Base-by-base conservation (phyloP, 768 basidiomycete species). In the Megacollybia marginata region DNA sequence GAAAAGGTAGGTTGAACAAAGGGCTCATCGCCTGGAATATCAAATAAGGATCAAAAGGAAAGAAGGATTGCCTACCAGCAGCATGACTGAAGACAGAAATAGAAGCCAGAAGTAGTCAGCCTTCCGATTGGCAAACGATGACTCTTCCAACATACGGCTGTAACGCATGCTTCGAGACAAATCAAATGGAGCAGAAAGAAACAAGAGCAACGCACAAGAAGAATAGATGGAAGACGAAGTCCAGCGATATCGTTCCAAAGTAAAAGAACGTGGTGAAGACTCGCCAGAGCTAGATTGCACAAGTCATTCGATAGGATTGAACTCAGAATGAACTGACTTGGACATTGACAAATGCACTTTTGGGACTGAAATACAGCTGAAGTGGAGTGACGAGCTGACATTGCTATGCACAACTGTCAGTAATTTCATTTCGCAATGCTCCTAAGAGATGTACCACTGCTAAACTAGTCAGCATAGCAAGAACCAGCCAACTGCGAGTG, bases 91-190 rank as follows among this genome's bases (percentile, higher is more conserved):
- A 13, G 91, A 94, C 48, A 90, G 77, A 44, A 92, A 69, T 23
- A 99, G 78, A 9, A 98, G 74, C 92, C 92, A 97, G 60, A 95
- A 86, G 66, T 96, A 99, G 63, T 98, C 95, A 18, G 94, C 95
- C 65, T 77, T 85, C 48, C 76, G 78, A 57, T 92, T 92, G 36
- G 89, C 84, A 63, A 95, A 99, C 2, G 92, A 92, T 12, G 92
- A 94, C 66, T 98, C 94, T 67, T 99, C 96, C 3, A 99, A 72
- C 85, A 97, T 89, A 42, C 94, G 78, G 55, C 92, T 93, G 62
- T 98, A 98, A 47, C 96, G 75, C 93, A 97, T 95, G 65, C 94
- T 96, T 60, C 4, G 23, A 23, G n/a, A 34, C 31, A 31, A 10
- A 18, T 16, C 10, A 15, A n/a, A 13, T 12, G 28, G 28, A 2